phyloP scores from a whole-genome alignment of 1,284 basidiomycete genomes.

The Fomitiporia mediterranea region DNA sequence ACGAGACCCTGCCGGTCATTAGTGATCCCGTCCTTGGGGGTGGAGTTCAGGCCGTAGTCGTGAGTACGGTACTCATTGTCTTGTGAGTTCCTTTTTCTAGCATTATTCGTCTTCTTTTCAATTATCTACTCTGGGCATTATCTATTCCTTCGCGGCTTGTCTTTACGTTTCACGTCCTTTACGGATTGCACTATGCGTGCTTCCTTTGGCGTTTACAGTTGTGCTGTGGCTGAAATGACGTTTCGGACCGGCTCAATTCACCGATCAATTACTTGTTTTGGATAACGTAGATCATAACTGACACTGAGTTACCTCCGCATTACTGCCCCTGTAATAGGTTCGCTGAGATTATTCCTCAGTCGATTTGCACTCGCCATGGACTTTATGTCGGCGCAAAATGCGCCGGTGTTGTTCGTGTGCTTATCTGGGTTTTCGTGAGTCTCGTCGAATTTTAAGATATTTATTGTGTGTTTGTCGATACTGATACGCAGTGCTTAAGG shows the following conservation, averaged over 20 bases:
- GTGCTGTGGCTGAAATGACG: neutral
- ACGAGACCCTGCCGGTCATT: conserved; percentile 90
- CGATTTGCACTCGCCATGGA: conserved; percentile 88
- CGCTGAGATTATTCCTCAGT: conserved; percentile 89
- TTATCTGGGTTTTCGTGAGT: conserved; percentile 68
- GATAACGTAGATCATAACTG: too few species aligned
- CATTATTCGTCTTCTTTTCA: neutral
- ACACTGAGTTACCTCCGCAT: too few species aligned
- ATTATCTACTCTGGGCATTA: too few species aligned
- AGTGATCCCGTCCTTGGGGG: conserved; percentile 85
- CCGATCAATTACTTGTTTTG: too few species aligned
- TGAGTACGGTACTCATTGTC: conserved; percentile 82
- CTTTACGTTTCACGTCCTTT: too few species aligned
- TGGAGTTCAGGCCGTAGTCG: conserved; percentile 74
- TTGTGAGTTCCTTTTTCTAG: conserved; percentile 49
- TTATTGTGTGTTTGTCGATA: neutral
- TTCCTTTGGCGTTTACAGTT: too few species aligned
- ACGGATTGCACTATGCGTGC: too few species aligned
- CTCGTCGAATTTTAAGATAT: neutral
- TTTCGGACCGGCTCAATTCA: too few species aligned
- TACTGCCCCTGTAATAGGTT: too few species aligned
- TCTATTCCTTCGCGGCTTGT: too few species aligned
- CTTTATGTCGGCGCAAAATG: conserved; percentile 89
- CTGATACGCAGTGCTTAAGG: conserved; percentile 36
- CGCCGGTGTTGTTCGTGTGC: conserved; percentile 67